Conservation (phyloP, 306 rosid species). For the Lablab purpureus region DNA sequence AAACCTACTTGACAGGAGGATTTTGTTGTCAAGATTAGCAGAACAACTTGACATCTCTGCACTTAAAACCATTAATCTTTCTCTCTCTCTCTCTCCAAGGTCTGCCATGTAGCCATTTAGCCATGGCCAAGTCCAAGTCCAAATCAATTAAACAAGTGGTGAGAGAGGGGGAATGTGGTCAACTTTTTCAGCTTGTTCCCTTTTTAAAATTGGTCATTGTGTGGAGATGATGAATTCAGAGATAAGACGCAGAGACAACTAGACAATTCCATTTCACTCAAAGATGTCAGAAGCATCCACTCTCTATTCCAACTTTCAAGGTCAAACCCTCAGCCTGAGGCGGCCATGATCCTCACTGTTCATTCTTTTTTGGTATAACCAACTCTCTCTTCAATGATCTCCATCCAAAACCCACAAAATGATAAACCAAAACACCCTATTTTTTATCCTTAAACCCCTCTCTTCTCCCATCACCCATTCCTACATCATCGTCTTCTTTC, state of each 20-base stretch:
- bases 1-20: neutral
- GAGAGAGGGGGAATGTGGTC: slow-evolving; percentile 13
- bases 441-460: neutral
- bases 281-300: neutral
- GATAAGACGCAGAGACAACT: slow-evolving; percentile 18
- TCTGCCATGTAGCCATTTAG: too few relatives aligned
- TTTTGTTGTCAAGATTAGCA: neutral
- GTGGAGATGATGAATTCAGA: slow-evolving; percentile 16
- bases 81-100: too few relatives aligned
- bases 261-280: neutral
- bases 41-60: neutral
- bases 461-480: slow-evolving; percentile 7
- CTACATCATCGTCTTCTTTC: slow-evolving; percentile 19
- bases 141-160: neutral
- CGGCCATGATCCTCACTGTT: neutral
- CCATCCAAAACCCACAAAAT: slow-evolving; percentile 37
- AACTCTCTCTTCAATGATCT: neutral
- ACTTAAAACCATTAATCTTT: neutral
- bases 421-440: slow-evolving; percentile 21
- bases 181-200: neutral
- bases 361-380: neutral
- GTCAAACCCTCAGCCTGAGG: neutral
- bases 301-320: neutral
- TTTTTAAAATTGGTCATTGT: neutral
- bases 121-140: neutral